Evolutionary conservation across 768 basidiomycete species (phyloP).

Genomic region (Podaxis carcinomalis): DNA sequence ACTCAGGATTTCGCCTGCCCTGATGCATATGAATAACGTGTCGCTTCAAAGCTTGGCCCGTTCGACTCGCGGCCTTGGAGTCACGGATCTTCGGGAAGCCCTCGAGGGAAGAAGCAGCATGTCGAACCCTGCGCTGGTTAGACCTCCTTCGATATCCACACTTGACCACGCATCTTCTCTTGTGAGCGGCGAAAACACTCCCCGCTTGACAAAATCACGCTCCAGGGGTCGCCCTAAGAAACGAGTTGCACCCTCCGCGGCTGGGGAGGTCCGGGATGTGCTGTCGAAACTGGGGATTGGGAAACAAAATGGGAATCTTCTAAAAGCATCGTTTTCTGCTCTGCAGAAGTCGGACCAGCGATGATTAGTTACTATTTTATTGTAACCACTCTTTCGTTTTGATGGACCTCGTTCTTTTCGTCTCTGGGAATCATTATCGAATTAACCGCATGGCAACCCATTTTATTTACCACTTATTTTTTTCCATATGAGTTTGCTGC

Average conservation of each 20-base stretch:
- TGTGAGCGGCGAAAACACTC: conserved; percentile 29
- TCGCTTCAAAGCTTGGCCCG: conserved; percentile 82
- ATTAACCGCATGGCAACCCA: neutral
- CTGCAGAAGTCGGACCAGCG: conserved; percentile 21
- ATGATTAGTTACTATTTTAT: neutral
- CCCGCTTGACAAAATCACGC: conserved; percentile 45
- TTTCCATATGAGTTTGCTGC: neutral
- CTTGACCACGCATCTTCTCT: conserved; percentile 63
- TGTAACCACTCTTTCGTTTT: neutral
- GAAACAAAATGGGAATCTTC: conserved; percentile 55
- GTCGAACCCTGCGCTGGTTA: conserved; percentile 68
- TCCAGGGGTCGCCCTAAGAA: conserved; percentile 44
- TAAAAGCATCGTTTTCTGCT: conserved; percentile 71
- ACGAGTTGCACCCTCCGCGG: conserved; percentile 42
- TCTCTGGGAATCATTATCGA: neutral
- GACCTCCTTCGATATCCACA: conserved; percentile 74
- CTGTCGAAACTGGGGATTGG: conserved; percentile 81
- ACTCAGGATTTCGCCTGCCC: conserved; percentile 74
- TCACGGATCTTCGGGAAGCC: conserved; percentile 84
- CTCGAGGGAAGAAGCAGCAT: conserved; percentile 81
- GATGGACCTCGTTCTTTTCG: neutral
- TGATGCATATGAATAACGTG: conserved; percentile 90
- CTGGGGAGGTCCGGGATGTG: conserved; percentile 77
- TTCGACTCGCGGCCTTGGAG: conserved; percentile 77
- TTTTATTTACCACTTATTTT: neutral